Conservation (phyloP, 441 rosid species). For the Lepidium campestre region DNA sequence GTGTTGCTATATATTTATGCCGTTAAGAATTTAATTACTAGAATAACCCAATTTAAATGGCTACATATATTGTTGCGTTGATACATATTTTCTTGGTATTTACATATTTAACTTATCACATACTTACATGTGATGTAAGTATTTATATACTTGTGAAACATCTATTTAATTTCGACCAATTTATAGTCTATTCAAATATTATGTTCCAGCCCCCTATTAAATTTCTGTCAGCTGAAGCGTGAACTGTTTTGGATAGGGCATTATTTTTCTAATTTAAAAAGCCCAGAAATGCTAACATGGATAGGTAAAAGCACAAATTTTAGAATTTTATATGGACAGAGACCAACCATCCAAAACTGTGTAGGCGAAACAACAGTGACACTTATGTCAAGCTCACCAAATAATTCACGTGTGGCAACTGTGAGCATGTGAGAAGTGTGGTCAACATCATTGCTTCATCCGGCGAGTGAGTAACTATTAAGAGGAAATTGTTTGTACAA, state of each 20-base stretch:
- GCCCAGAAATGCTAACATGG: neutral
- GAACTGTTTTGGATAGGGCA: neutral
- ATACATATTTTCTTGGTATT: too few relatives aligned
- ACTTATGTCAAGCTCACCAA: constrained; percentile 78
- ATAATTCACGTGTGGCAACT: constrained; percentile 77
- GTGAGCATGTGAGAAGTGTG: constrained; percentile 85
- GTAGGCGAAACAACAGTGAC: constrained; percentile 79
- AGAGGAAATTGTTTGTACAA: constrained; percentile 5
- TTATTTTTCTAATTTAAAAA: neutral
- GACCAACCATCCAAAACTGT: constrained; percentile 88
- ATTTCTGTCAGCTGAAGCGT: neutral
- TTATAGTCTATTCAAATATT: neutral
- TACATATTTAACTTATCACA: too few relatives aligned
- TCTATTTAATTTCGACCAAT: too few relatives aligned
- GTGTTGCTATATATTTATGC: too few relatives aligned
- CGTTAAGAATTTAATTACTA: too few relatives aligned
- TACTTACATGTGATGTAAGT: too few relatives aligned
- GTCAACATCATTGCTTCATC: constrained; percentile 59
- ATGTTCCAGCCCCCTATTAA: neutral
- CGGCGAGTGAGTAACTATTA: constrained; percentile 53
- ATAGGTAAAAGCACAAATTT: neutral
- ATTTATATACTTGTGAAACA: too few relatives aligned
- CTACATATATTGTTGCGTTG: too few relatives aligned
- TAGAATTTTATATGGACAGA: neutral
- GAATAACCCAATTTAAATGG: too few relatives aligned